Evolutionary conservation across 1,284 basidiomycete species (phyloP), one percentile per base, ranked within the genome.

Genomic region (Ceratobasidium sp.): DNA sequence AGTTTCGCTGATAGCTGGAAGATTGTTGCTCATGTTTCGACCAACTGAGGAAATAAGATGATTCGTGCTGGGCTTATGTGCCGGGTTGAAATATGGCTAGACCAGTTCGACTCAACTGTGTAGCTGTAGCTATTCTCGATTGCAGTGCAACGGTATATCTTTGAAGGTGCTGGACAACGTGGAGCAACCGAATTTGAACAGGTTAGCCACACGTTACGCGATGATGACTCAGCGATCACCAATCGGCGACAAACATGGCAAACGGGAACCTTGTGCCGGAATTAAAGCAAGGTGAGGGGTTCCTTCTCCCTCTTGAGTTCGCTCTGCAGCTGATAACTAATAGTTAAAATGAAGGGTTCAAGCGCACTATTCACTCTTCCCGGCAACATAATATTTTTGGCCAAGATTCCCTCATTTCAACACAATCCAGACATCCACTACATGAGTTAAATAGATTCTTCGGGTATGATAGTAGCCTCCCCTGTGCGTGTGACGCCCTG

Each of bases 381-480:
- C 14, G n/a, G 16, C n/a, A n/a, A 46, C 16, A 46, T 46, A n/a
- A 46, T 1, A 5, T 7, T 1, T 16, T 43, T 11, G 9, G 9
- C 41, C 41, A 43, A 43, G 16, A 43, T 16, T 43, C 9, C 16
- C 41, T 16, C 41, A 43, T 11, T 16, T 19, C 4, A n/a, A 46
- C n/a, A 46, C 1, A 19, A 46, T n/a, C 16, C 1, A n/a, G n/a
- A n/a, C 43, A 46, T 19, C 43, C 7, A 46, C 16, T 19, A 46
- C 16, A n/a, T 34, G 54, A 4, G 19, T 11, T 34, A 31, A 5
- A 56, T 19, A 0, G 11, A 34, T 59, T 31, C 34, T 24, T 59
- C 56, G n/a, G 56, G 56, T 59, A 59, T 59, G 37, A 59, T 41
- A n/a, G 37, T 59, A 41, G 37, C 56, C 13, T 59, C 37, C 4